Evolutionary conservation across 164 flowering plant species (phyloP), one percentile per base, ranked within the genome.

Genomic region (Vitis amurensis): DNA sequence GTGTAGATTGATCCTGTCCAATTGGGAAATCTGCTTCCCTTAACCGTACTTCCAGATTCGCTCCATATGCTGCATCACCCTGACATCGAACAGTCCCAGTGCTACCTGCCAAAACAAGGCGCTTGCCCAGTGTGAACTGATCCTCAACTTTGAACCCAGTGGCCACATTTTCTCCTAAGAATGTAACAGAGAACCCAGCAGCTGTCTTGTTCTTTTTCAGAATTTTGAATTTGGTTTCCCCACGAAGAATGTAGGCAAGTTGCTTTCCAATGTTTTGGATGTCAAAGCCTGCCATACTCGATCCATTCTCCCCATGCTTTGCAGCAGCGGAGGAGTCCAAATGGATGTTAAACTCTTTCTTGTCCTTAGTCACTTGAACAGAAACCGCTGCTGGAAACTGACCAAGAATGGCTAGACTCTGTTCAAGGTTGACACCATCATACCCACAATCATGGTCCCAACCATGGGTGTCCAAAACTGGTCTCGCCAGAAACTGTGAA

Each of bases 391-490:
- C 86, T 3, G 99, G 97, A 67, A 87, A 91, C 30, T 65, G 81
- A 56, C 77, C 76, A 0, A 81, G 83, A 51, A 93, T 78, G 37
- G 90, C 97, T 8, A 89, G 81, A 71, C 64, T 88, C 70, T 87
- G 84, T 77, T 93, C 98, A 13, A 95, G 74, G 77, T 87, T 91
- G 69, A 95, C 96, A 50, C 98, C 98, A 73, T 93, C 97, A 69
- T 93, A 91, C 23, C 99, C 99, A 74, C 91, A 89, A 65, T 95
- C 99, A 72, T 93, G 99, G 74, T 95, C 99, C 99, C 99, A 95
- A 7, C 96, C 95, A 76, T 91, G 96, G 37, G 86, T 80, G 78
- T 95, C 98, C 70, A 93, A 68, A 63, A 95, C 98, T 8, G 99
- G 99, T 79, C 99, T 79, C 7, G 87, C 90, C 70, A 95, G 70